phyloP scores from a whole-genome alignment of 169 alveolate genomes.

The Cryptosporidium xiaoi region DNA sequence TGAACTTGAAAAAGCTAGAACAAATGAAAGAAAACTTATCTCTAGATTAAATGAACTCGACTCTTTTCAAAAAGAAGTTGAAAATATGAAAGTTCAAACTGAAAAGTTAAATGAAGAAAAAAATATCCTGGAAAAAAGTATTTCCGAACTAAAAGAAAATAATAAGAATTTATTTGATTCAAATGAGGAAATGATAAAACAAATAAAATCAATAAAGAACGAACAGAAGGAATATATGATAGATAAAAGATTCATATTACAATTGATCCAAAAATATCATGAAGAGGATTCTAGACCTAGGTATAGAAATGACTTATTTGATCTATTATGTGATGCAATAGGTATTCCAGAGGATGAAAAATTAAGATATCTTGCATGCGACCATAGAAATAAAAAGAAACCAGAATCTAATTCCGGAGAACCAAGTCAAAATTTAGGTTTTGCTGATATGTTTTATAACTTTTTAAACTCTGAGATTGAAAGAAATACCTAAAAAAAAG shows the following conservation, averaged over 20 bases:
- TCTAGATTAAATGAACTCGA: constrained; percentile 9
- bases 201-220: constrained; percentile 8
- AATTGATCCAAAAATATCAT: constrained; percentile 49
- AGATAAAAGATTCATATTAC: constrained; percentile 52
- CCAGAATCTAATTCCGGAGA: constrained; percentile 4
- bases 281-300: constrained; percentile 45
- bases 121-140: neutral
- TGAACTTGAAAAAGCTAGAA: constrained; percentile 62
- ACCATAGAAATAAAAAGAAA: constrained; percentile 1
- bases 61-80: constrained; percentile 38
- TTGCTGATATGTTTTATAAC: constrained; percentile 60
- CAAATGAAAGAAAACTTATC: constrained; percentile 16
- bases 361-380: neutral
- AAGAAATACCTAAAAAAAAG: neutral
- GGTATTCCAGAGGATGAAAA: constrained; percentile 50
- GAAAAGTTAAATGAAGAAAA: constrained; percentile 1
- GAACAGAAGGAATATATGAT: constrained; percentile 36
- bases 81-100: neutral
- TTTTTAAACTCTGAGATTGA: constrained; percentile 58
- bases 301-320: constrained; percentile 59
- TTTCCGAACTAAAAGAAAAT: constrained; percentile 34
- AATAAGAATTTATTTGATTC: constrained; percentile 36
- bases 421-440: constrained; percentile 38
- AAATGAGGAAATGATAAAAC: constrained; percentile 35
- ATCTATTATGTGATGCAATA: constrained; percentile 56